Evolutionary conservation across 306 rosid genomes (phyloP).

Genomic region (Acacia melanoxylon): DNA sequence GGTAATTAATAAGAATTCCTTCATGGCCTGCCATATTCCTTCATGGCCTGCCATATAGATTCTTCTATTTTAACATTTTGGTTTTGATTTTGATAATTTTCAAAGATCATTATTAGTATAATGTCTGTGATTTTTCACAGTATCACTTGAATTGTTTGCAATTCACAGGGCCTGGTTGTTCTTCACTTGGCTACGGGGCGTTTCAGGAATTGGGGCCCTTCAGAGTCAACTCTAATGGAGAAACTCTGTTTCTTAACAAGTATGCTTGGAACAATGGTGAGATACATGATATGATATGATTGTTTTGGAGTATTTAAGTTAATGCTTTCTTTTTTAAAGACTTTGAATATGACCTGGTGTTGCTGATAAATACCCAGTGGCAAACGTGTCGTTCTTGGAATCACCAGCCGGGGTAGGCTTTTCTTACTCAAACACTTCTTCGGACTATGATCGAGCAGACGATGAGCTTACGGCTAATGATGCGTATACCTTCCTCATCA

Average conservation of each 20-base stretch:
- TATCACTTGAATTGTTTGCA: neutral
- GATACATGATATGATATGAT: neutral
- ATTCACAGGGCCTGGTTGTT: slow-evolving; percentile 53
- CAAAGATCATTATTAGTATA: neutral
- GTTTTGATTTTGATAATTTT: no score
- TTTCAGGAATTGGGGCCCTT: slow-evolving; percentile 69
- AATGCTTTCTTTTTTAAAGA: neutral
- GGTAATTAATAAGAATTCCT: slow-evolving; percentile 45
- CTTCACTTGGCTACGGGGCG: slow-evolving; percentile 57
- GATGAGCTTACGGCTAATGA: slow-evolving; percentile 50
- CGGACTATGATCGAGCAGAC: slow-evolving; percentile 40
- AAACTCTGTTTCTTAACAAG: slow-evolving; percentile 37
- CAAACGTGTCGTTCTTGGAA: slow-evolving; percentile 59
- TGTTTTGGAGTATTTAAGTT: neutral
- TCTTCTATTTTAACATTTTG: neutral
- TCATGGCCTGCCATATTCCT: neutral
- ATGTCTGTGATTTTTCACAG: neutral
- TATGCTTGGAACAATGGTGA: slow-evolving; percentile 54
- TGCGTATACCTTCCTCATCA: slow-evolving; percentile 54
- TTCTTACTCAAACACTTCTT: slow-evolving; percentile 53
- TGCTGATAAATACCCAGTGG: slow-evolving; percentile 41
- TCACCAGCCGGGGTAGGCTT: slow-evolving; percentile 75
- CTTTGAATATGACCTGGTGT: neutral
- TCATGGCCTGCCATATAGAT: neutral
- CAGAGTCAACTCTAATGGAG: slow-evolving; percentile 48